Base-by-base conservation (phyloP, 2,329 filamentous ascomycete species). In the Septoria petroselini region DNA sequence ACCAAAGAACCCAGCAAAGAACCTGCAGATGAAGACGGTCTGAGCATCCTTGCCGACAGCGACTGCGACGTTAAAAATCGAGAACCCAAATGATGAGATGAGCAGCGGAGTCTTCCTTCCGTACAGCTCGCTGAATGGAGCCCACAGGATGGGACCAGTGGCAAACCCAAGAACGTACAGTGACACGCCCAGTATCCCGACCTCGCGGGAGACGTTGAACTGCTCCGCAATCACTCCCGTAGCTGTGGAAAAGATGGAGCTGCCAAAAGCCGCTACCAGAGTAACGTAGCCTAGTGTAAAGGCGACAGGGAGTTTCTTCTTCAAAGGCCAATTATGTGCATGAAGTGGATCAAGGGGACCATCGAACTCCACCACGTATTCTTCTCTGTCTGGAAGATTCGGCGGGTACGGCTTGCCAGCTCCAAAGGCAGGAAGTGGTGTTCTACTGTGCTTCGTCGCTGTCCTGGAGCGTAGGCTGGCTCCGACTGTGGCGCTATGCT, bases 361-460 rank as follows among this genome's bases (percentile, higher is more conserved):
- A 59, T 91, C 84, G 64, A 95, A 95, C 37, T 79, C 86, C 41
- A 91, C 86, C 0, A 91, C 85, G 63, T 91, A 91, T 57, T 87
- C 82, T 61, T 91, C 86, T 59, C 50, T 76, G 17, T 83, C 80
- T 1, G 86, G 85, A 34, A 91, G 66, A 0, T 73, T 75, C 3
- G 86, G 76, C 14, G 88, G 87, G 61, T 82, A 88, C 0, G 82
- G 76, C 70, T 89, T 91, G n/a, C 84, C 85, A 47, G 75, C 81
- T 29, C 86, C 86, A 66, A 90, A 88, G 5, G 72, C 69, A 1
- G 86, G 86, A 48, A 90, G 65, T 0, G 85, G 82, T 62, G 63
- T 69, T 73, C 18, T 55, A 49, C 37, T 64, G 31, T 54, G 40
- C 48, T 46, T 47, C n/a, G 47, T 54, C 17, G 4, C 75, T 7